Evolutionary conservation across 306 rosid genomes (phyloP), one percentile per base, ranked within the genome.

Genomic region (Castanea crenata): DNA sequence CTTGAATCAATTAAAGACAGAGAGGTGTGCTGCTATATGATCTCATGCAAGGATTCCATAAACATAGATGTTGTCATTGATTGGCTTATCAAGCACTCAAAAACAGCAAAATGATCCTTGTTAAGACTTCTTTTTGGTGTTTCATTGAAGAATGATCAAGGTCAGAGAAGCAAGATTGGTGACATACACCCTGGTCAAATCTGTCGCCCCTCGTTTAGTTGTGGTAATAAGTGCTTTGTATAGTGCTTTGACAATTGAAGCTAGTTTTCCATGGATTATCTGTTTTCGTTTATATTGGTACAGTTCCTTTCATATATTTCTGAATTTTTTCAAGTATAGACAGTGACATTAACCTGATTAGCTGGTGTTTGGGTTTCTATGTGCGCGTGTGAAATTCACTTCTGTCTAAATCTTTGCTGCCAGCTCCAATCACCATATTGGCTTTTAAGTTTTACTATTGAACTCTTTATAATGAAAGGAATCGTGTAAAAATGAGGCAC

Each of bases 11-110:
- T 91, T 25, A 86, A 79, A 29, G 97, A 92, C 77, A 88, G 97
- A 79, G 97, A 94, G 82, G 97, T 92, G 9, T 89, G 97, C 85
- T 94, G 97, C 90, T 92, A 94, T 67, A 94, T 92, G 97, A 94
- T 92, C 69, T 94, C 98, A 31, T 94, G 98, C 97, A 94, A 94
- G 91, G 97, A 94, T 74, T 94, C 98, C 18, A 77, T 91, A 81
- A 94, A 94, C 87, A 91, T 94, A n/a, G 97, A 92, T 73, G 94
- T 74, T 4, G 97, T 92, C 82, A 92, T 94, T 75, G 97, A 94
- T 75, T 94, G 98, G 98, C 97, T 94, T 51, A 91, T 94, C 94
- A 94, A 94, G 81, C 98, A 91, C 92, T 94, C 97, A 1, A 92
- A 71, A 91, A 84, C 92, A 54, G 94, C 92, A 16, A 74, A 69